Evolutionary conservation across 2,329 filamentous ascomycete genomes (phyloP).

Genomic region (Sarocladium kiliense): DNA sequence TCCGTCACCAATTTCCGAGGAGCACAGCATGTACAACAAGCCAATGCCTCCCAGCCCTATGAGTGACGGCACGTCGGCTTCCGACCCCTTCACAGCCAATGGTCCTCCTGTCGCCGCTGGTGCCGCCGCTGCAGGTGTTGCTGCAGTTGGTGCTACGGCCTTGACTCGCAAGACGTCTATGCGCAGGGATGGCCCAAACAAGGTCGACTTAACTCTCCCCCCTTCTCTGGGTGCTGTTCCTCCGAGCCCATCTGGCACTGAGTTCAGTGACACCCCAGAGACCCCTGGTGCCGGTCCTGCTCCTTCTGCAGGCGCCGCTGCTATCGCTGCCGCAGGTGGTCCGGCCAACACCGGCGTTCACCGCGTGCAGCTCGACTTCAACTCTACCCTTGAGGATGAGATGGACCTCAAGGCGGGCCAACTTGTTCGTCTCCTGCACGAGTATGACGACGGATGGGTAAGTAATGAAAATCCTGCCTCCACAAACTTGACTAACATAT

Average conservation of each 20-base stretch:
- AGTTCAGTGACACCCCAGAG: slow-evolving; percentile 46
- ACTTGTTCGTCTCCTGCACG: slow-evolving; percentile 82
- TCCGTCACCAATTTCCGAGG: slow-evolving; percentile 35
- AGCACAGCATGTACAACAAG: slow-evolving; percentile 17
- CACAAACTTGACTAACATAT: slow-evolving; percentile 23
- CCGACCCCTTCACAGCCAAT: slow-evolving; percentile 31
- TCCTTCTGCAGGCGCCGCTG: slow-evolving; percentile 50
- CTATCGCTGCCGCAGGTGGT: slow-evolving; percentile 58
- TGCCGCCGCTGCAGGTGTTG: slow-evolving; percentile 15
- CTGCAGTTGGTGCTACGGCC: slow-evolving; percentile 18
- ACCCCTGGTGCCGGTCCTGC: slow-evolving; percentile 38
- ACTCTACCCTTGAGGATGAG: slow-evolving; percentile 88
- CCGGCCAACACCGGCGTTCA: slow-evolving; percentile 65
- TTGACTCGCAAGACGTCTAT: slow-evolving; percentile 52
- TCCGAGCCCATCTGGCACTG: slow-evolving; percentile 51
- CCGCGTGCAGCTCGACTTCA: slow-evolving; percentile 91
- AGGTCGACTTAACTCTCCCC: slow-evolving; percentile 50
- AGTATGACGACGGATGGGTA: slow-evolving; percentile 98
- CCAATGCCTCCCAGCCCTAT: slow-evolving; percentile 25
- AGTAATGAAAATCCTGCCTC: slow-evolving; percentile 30
- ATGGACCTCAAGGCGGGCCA: slow-evolving; percentile 75
- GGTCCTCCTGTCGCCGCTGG: slow-evolving; percentile 32
- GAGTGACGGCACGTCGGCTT: slow-evolving; percentile 32
- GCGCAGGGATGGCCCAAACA: slow-evolving; percentile 41
- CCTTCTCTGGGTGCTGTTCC: slow-evolving; percentile 21